Conservation (phyloP, 1,284 basidiomycete species). For the Xerocomus amazonicus region DNA sequence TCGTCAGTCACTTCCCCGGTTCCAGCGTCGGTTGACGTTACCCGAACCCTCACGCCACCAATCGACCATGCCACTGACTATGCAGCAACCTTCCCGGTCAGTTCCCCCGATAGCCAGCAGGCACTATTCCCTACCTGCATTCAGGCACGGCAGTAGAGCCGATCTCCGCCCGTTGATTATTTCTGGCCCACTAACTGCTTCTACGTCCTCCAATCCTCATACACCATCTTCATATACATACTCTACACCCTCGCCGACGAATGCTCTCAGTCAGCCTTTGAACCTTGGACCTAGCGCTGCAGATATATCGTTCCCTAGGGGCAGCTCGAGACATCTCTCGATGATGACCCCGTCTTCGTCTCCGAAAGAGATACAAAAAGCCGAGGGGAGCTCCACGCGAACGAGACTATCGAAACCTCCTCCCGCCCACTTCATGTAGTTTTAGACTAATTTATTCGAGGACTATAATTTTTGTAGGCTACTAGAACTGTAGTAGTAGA, state of each 20-base stretch:
- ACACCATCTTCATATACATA: slow-evolving; percentile 7
- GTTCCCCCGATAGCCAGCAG: slow-evolving; percentile 12
- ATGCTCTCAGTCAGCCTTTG: neutral
- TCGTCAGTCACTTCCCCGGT: slow-evolving; percentile 5
- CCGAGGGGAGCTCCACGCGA: slow-evolving; percentile 1
- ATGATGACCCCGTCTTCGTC: slow-evolving; percentile 13
- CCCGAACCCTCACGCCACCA: slow-evolving; percentile 11
- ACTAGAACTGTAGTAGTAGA: too few relatives aligned
- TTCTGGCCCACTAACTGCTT: neutral
- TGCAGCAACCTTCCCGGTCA: neutral
- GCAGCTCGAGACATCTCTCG: slow-evolving; percentile 21
- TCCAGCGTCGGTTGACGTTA: neutral
- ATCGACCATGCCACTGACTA: slow-evolving; percentile 7
- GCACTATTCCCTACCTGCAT: slow-evolving; percentile 26
- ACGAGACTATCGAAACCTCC: slow-evolving; percentile 19
- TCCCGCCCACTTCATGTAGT: slow-evolving; percentile 23
- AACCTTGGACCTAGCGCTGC: neutral
- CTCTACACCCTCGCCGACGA: slow-evolving; percentile 3
- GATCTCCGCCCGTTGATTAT: neutral
- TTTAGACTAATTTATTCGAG: neutral
- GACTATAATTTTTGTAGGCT: neutral
- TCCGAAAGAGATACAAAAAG: slow-evolving; percentile 5
- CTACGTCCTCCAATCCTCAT: slow-evolving; percentile 2
- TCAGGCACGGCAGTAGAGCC: slow-evolving; percentile 5
- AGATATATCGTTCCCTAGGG: neutral